Evolutionary conservation across 192 early-diverging fungal species (phyloP).

Genomic region (Chytriomyces hyalinus): DNA sequence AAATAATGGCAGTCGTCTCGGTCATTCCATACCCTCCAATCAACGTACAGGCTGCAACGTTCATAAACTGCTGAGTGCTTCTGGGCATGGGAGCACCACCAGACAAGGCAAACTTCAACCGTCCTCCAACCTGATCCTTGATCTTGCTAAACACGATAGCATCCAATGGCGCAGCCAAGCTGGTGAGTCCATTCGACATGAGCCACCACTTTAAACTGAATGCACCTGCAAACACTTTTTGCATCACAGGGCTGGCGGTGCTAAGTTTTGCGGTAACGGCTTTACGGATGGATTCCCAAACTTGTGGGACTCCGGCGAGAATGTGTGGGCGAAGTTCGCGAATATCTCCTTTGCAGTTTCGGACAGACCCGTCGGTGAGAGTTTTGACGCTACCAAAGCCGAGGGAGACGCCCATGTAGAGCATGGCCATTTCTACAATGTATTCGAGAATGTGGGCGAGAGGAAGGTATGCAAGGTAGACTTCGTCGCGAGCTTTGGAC

Average conservation of each 20-base stretch:
- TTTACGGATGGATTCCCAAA: slow-evolving; percentile 51
- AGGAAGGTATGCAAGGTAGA: slow-evolving; percentile 64
- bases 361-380: slow-evolving; percentile 64
- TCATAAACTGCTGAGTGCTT: slow-evolving; percentile 85
- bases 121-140: slow-evolving; percentile 82
- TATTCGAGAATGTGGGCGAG: slow-evolving; percentile 80
- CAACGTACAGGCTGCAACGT: slow-evolving; percentile 77
- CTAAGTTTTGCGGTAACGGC: slow-evolving; percentile 73
- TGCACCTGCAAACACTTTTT: slow-evolving; percentile 82
- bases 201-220: slow-evolving; percentile 28
- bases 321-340: slow-evolving; percentile 70
- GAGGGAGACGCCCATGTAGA: slow-evolving; percentile 53
- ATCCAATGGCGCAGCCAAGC: slow-evolving; percentile 75
- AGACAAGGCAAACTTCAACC: slow-evolving; percentile 77
- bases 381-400: slow-evolving; percentile 74
- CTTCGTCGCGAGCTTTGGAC: slow-evolving; percentile 57
- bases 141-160: slow-evolving; percentile 81
- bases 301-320: slow-evolving; percentile 74
- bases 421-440: slow-evolving; percentile 79
- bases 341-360: slow-evolving; percentile 50
- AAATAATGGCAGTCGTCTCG: not conserved
- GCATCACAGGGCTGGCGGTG: slow-evolving; percentile 56
- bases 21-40: slow-evolving; percentile 85
- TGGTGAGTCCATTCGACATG: slow-evolving; percentile 37
- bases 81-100: slow-evolving; percentile 90